Conservation (phyloP, 306 rosid genomes). For the Rubus parviflorus region DNA sequence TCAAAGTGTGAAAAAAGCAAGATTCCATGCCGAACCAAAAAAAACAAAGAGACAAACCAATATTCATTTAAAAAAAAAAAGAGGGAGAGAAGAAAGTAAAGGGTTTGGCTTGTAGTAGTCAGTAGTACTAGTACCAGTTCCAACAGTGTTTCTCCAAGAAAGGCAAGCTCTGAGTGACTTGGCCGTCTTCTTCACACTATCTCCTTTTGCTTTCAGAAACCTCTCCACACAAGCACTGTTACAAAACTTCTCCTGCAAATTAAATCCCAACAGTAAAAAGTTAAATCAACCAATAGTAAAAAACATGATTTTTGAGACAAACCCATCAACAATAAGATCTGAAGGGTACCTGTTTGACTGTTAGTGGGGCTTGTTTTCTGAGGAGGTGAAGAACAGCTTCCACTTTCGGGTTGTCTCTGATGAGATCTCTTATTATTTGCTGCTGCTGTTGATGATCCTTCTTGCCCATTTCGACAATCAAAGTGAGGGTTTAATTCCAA, state of each 20-base stretch:
- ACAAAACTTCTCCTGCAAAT: constrained; percentile 87
- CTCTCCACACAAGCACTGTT: constrained; percentile 75
- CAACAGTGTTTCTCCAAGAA: constrained; percentile 88
- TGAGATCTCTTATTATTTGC: constrained; percentile 26
- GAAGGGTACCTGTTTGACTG: constrained; percentile 69
- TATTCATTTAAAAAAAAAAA: constrained; percentile 19
- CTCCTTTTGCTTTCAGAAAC: constrained; percentile 82
- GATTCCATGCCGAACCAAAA: constrained; percentile 47
- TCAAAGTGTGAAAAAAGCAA: constrained; percentile 55
- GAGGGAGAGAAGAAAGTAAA: constrained; percentile 16
- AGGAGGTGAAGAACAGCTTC: constrained; percentile 79
- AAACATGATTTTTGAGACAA: background rate
- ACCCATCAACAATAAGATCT: constrained; percentile 1
- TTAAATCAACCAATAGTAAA: background rate
- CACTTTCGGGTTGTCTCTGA: constrained; percentile 34
- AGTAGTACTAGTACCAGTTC: constrained; percentile 49
- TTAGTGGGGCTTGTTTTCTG: constrained; percentile 75
- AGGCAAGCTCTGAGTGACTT: constrained; percentile 88
- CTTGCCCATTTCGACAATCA: constrained; percentile 71
- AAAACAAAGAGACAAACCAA: constrained; percentile 23
- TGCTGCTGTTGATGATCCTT: constrained; percentile 32
- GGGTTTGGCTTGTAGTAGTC: constrained; percentile 5
- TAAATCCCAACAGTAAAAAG: background rate
- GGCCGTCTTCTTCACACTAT: constrained; percentile 81
- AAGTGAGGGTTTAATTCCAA: constrained; percentile 10